These are phyloP conservation scores for Kodamaea hsintzibuensis DNA, from an alignment of 805 yeast genomes.

Conservation along the genomic window DNA sequence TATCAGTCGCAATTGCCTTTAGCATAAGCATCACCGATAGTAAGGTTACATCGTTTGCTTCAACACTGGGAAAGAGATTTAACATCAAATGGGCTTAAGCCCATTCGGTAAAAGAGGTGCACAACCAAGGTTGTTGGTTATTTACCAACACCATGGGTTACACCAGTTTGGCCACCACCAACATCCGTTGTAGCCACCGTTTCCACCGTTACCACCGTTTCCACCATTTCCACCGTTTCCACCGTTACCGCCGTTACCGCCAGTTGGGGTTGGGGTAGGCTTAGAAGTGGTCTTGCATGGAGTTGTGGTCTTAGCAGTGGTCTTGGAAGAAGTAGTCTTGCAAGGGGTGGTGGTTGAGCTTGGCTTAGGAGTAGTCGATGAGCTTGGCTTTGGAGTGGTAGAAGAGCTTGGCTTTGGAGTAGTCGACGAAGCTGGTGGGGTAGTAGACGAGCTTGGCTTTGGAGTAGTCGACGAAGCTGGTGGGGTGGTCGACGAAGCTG, in stretches of 20 bases:
- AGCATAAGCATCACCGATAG: conserved; percentile 2
- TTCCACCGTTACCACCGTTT: conserved; percentile 1
- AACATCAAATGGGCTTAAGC: background rate
- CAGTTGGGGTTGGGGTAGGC: background rate
- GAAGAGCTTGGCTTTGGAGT: background rate
- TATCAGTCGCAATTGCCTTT: conserved; percentile 3
- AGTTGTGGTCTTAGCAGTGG: conserved; percentile 1
- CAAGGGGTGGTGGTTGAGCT: background rate
- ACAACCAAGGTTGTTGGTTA: background rate
- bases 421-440: background rate
- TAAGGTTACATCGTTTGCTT: conserved; percentile 2
- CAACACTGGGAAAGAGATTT: conserved; percentile 1
- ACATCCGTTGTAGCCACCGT: background rate
- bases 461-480: background rate
- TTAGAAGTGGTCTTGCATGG: background rate
- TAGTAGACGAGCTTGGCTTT: background rate
- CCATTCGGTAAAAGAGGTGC: background rate
- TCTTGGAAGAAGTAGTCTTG: background rate
- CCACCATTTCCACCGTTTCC: conserved; percentile 2
- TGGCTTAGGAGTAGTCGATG: too few species aligned
- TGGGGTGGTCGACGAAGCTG: background rate
- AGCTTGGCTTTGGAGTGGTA: conserved; percentile 1
- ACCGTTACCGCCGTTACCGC: background rate
- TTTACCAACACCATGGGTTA: conserved; percentile 1
- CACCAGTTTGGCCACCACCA: background rate